phyloP scores from a whole-genome alignment of 129 eudicot species.

The Flaveria brownii region DNA sequence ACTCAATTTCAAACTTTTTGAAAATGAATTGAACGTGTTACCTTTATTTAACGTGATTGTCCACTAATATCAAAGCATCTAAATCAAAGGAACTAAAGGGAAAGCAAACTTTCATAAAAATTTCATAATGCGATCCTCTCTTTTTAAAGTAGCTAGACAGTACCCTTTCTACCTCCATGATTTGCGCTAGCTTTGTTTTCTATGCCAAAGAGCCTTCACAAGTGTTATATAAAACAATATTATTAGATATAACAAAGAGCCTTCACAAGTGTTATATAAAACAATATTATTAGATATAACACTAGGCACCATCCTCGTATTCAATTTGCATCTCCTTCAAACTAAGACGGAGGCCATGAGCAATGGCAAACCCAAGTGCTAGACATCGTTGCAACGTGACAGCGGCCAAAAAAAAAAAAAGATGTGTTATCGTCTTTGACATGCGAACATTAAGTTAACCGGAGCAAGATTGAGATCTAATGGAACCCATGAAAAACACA shows the following conservation, averaged over 20 bases:
- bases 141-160: slow-evolving; percentile 26
- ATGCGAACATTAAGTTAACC: no score
- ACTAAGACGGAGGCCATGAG: background rate
- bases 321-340: background rate
- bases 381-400: no score
- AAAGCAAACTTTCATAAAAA: slow-evolving; percentile 27
- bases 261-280: no score
- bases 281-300: no score
- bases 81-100: slow-evolving; percentile 32
- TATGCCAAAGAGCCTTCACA: background rate
- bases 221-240: background rate
- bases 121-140: slow-evolving; percentile 23
- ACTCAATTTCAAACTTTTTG: no score
- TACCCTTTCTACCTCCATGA: slow-evolving; percentile 26
- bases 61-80: slow-evolving; percentile 25
- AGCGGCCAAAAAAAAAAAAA: no score
- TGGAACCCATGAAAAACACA: background rate
- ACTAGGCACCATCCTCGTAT: background rate
- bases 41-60: slow-evolving; percentile 10
- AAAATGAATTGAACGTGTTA: background rate
- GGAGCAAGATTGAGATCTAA: background rate
- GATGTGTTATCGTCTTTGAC: no score
- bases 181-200: background rate
- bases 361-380: no score
- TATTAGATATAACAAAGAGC: no score